phyloP scores from a whole-genome alignment of 768 basidiomycete genomes.

The Mycena kentingensis region DNA sequence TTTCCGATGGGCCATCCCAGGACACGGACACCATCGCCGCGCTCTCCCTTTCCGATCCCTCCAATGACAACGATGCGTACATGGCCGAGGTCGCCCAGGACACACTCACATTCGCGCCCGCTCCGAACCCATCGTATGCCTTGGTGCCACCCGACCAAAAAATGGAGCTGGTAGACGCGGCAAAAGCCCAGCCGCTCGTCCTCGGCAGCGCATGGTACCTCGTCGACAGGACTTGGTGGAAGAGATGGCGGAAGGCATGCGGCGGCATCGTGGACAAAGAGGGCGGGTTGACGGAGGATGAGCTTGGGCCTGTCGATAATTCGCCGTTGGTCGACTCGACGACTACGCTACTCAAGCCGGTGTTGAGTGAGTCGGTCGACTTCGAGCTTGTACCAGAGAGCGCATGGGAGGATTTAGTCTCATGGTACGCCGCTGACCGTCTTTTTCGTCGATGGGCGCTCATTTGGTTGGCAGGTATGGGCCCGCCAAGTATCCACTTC shows the following conservation, averaged over 20 bases:
- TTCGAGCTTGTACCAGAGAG: conserved; percentile 74
- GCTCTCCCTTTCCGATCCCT: conserved; percentile 44
- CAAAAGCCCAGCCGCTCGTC: conserved; percentile 51
- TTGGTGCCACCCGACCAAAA: conserved; percentile 47
- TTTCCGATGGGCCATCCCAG: conserved; percentile 62
- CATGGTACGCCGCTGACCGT: conserved; percentile 58
- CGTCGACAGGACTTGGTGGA: conserved; percentile 70
- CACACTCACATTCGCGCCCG: conserved; percentile 29
- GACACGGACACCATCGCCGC: conserved; percentile 49
- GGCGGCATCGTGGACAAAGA: conserved; percentile 70
- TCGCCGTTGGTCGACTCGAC: conserved; percentile 57
- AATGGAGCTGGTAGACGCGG: conserved; percentile 49
- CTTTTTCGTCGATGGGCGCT: conserved; percentile 5
- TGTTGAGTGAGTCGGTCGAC: conserved; percentile 66
- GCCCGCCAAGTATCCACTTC: conserved; percentile 51
- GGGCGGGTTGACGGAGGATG: conserved; percentile 58
- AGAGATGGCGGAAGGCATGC: conserved; percentile 73
- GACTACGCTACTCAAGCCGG: conserved; percentile 45
- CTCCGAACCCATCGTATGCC: conserved; percentile 25
- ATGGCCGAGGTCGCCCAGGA: conserved; percentile 61
- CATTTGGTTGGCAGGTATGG: conserved; percentile 71
- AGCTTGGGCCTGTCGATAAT: conserved; percentile 80
- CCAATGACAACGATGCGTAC: conserved; percentile 67
- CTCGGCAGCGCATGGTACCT: conserved; percentile 81
- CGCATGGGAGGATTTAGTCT: conserved; percentile 66